Conservation (phyloP, 164 flowering plant species). For the Sedum album region DNA sequence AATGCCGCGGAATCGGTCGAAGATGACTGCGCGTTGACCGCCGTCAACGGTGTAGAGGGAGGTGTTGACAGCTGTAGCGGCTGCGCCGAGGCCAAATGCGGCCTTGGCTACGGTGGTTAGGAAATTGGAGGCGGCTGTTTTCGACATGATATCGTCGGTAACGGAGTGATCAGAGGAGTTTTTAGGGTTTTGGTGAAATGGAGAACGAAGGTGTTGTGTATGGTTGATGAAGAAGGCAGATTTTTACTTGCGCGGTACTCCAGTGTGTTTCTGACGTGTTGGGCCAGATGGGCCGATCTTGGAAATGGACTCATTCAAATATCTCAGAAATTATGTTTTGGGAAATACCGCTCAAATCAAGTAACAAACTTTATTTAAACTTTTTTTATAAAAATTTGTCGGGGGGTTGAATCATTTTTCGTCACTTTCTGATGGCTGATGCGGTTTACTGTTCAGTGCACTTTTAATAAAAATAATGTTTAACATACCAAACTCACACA, state of each 20-base stretch:
- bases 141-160: neutral
- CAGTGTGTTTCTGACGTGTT: neutral
- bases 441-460: no score
- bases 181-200: neutral
- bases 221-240: neutral
- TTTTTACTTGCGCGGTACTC: neutral
- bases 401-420: no score
- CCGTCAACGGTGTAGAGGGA: conserved; percentile 72
- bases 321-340: no score
- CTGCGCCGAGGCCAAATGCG: conserved; percentile 55
- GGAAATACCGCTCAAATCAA: no score
- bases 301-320: no score
- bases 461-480: no score
- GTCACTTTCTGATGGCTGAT: no score
- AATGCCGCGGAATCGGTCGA: conserved; percentile 32
- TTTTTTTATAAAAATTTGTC: no score
- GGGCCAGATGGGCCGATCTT: neutral
- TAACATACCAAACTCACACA: no score
- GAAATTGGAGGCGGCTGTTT: conserved; percentile 46
- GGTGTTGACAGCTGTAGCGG: conserved; percentile 36
- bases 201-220: no score
- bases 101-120: conserved; percentile 57
- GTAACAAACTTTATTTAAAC: no score
- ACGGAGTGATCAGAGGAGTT: neutral
- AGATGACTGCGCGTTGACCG: conserved; percentile 54